Evolutionary conservation across 192 early-diverging fungal species (phyloP), one percentile per base, ranked within the genome.

Genomic region (Dissophora ornata): DNA sequence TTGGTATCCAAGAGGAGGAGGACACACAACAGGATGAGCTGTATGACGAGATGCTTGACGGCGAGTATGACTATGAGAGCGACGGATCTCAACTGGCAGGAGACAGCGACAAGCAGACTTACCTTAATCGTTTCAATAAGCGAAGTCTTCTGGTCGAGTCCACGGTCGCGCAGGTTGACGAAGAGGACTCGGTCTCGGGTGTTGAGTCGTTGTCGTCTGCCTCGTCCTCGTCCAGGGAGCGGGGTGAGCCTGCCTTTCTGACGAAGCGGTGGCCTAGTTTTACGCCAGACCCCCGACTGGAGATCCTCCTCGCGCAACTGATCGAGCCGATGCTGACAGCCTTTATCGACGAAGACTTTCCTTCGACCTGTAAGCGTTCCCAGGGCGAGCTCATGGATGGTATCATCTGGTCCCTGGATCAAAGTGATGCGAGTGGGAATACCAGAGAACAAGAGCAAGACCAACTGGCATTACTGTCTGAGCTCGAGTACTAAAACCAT

Each of bases 301-400:
- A 65, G 55, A 53, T 38, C 15, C 19, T 74, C 25, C 55, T 74
- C 10, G 63, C 70, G 10, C 70, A 74, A 32, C 56, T 64, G 28
- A 59, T 65, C 9, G 62, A 74, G 50, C 70, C 70, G 3, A 11
- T 74, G 41, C 34, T 74, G 41, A 58, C 29, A 9, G 32, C 62
- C 1, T 74, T 74, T 52, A 65, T 65, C 24, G 56, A 74, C 22
- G 70, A 74, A 19, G 70, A 74, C 18, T 65, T 74, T 13, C 70
- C 70, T 0, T 54, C 61, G 32, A 65, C 55, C 22, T 74, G 70
- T n/a, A 74, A 59, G 49, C 70, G 70, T 29, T 50, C 50, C 24
- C 70, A 74, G 24, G 62, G 70, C 21, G 70, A 74, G 40, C 56
- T 74, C 26, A 74, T 74, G 70, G 70, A 65, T 32, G 62, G 40